A percentile compares a stretch with the other conserved stretches of the same genome.
phyloP scores from a whole-genome alignment of 257 asterid genomes.

The Salvia rosmarinus region DNA sequence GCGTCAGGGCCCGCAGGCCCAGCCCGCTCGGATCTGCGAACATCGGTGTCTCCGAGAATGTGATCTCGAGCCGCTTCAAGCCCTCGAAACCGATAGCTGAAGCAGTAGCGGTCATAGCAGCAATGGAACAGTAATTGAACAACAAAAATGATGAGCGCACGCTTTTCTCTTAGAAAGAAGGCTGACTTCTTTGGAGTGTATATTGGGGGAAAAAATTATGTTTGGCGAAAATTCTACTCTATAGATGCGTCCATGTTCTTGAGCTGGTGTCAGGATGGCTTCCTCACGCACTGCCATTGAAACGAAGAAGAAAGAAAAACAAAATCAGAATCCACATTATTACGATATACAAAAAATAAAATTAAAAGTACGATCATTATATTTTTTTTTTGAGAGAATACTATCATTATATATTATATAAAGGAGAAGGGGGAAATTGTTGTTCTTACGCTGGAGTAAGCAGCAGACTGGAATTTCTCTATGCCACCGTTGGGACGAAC shows the following conservation, averaged over 20 bases:
- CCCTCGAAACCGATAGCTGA: constrained; percentile 57
- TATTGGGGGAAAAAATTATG: no score
- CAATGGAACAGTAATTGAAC: background rate
- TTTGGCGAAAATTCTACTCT: no score
- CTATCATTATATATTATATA: no score
- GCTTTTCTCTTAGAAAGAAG: no score
- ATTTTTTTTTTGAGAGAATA: no score
- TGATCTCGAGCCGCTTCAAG: constrained; percentile 49
- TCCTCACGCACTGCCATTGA: constrained; percentile 20
- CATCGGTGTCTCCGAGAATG: constrained; percentile 34
- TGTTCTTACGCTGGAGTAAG: constrained; percentile 48
- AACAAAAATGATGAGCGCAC: no score
- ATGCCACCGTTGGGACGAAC: constrained; percentile 61
- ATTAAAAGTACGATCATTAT: no score
- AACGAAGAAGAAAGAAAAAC: background rate
- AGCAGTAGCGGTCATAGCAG: constrained; percentile 28
- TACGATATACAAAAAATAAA: no score
- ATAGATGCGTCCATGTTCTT: no score
- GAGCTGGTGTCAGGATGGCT: constrained; percentile 27
- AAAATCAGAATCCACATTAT: background rate
- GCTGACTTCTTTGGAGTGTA: no score
- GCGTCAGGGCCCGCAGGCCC: constrained; percentile 45
- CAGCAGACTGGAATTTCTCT: constrained; percentile 41
- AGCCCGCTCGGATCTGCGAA: constrained; percentile 37
- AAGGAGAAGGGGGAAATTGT: no score